phyloP scores from a whole-genome alignment of 2,329 filamentous ascomycete species.

The Kalmusia sp. region DNA sequence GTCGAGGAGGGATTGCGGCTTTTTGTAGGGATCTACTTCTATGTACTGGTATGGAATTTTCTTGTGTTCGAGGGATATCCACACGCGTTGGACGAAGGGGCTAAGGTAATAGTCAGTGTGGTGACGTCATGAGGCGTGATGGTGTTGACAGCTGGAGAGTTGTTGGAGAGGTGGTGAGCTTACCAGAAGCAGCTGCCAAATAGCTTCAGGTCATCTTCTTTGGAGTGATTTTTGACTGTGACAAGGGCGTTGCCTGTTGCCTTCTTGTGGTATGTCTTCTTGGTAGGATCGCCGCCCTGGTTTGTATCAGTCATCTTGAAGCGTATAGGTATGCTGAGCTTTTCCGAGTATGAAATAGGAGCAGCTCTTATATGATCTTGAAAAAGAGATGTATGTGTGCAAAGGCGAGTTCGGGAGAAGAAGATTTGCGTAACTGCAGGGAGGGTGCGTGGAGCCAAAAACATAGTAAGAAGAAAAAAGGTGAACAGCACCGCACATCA shows the following conservation, averaged over 20 bases:
- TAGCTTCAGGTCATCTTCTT: conserved; percentile 74
- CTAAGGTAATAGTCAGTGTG: conserved; percentile 48
- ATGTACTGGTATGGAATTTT: conserved; percentile 83
- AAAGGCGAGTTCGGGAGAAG: neutral
- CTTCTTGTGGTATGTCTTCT: conserved; percentile 74
- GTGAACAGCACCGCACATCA: neutral
- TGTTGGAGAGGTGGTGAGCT: conserved; percentile 20
- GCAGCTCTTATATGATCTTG: neutral
- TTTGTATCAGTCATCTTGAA: conserved; percentile 57
- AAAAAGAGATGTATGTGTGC: neutral
- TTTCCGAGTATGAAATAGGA: neutral
- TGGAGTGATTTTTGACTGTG: conserved; percentile 74
- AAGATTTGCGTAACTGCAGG: neutral
- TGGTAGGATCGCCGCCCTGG: conserved; percentile 55
- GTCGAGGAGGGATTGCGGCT: conserved; percentile 73
- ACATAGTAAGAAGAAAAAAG: conserved; percentile 1
- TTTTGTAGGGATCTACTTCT: conserved; percentile 81
- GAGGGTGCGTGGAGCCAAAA: neutral
- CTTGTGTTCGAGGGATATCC: conserved; percentile 86
- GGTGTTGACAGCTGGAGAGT: neutral
- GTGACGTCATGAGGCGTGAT: conserved; percentile 21
- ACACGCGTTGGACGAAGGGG: conserved; percentile 86
- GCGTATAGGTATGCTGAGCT: conserved; percentile 9
- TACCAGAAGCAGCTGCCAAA: conserved; percentile 87
- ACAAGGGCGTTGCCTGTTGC: conserved; percentile 73